Evolutionary conservation across 352 stramenopile genomes (phyloP), one percentile per base, ranked within the genome.

Genomic region (Phytophthora hibernalis): DNA sequence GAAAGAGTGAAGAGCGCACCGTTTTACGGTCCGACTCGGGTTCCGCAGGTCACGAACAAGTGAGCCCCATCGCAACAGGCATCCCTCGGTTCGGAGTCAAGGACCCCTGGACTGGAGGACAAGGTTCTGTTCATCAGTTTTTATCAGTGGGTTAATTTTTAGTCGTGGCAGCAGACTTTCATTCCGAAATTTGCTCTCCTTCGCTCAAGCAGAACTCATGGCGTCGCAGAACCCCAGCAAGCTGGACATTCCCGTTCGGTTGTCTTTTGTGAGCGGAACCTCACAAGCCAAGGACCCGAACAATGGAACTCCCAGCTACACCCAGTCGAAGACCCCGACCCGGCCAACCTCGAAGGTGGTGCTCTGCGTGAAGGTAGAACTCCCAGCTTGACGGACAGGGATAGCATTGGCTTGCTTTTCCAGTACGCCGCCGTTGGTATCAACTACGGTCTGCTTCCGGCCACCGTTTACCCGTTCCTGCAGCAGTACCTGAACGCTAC

Each of bases 361-460:
- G 73, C 72, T 18, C 61, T 85, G 8, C 77, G 77, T 54, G 54
- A 56, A 16, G 77, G 74, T 26, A 74, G 64, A 11, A 65, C 57
- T 2, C 71, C 72, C 16, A 68, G 61, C 3, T 53, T 82, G 20
- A 65, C 70, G 13, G 76, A 65, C 61, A 65, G 45, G 10, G 69
- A 81, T 33, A 74, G 70, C 43, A 66, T 77, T 20, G 80, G 72
- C 15, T 50, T 85, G 8, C 43, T 83, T 10, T 67, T 68, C 24
- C 74, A 83, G 65, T 85, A 85, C 53, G 68, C 74, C 69, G 65
- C 61, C 18, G 75, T 86, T 18, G 70, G 73, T 26, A 65, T 80
- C 42, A 66, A 76, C 52, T 72, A 77, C 30, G 71, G 60, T 18
- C 38, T 77, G 10, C 49, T 82, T 8, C 65, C 70, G 1, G 67